Percentiles rank a stretch among this genome's conserved stretches.
Conservation (phyloP, 2,329 filamentous ascomycete species). For the Neurospora sp. region DNA sequence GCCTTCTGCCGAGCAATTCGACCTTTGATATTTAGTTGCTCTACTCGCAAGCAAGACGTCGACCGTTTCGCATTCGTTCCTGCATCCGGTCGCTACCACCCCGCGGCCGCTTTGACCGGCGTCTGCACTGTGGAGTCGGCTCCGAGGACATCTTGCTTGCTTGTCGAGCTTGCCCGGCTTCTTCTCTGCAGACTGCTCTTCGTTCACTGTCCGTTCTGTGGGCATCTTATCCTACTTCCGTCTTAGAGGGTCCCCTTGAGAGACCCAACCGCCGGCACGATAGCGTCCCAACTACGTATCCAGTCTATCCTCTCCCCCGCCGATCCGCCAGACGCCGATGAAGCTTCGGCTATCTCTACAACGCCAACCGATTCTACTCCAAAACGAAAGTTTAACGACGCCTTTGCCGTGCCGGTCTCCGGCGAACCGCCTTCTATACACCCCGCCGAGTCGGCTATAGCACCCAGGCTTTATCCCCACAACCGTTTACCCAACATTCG, state of each 20-base stretch:
- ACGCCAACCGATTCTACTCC: constrained; percentile 21
- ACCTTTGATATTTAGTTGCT: not conserved
- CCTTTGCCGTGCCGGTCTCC: constrained; percentile 22
- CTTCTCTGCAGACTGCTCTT: constrained; percentile 3
- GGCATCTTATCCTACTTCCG: constrained; percentile 6
- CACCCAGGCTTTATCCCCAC: constrained; percentile 1
- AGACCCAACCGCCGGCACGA: constrained; percentile 33
- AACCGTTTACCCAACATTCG: constrained; percentile 13
- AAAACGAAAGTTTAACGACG: constrained; percentile 28
- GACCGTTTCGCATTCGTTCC: not conserved
- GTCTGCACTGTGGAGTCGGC: constrained; percentile 15
- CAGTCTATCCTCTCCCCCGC: constrained; percentile 40
- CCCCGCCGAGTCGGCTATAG: constrained; percentile 19
- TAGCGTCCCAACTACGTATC: constrained; percentile 40
- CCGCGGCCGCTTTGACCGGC: constrained; percentile 15
- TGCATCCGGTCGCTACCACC: constrained; percentile 6
- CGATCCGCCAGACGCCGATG: constrained; percentile 31
- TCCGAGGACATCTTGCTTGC: constrained; percentile 13
- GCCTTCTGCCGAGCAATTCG: not conserved
- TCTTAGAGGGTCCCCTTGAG: constrained; percentile 26
- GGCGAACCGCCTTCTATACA: constrained; percentile 19
- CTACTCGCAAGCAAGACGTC: not conserved
- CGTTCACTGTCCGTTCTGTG: not conserved
- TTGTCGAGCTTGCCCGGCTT: constrained; percentile 5
- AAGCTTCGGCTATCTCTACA: constrained; percentile 22